Percentiles rank a stretch among this genome's conserved stretches.
These are phyloP conservation scores for Colletotrichum caudatum DNA, from an alignment of 2,329 filamentous ascomycete species.

Conservation along the genomic window DNA sequence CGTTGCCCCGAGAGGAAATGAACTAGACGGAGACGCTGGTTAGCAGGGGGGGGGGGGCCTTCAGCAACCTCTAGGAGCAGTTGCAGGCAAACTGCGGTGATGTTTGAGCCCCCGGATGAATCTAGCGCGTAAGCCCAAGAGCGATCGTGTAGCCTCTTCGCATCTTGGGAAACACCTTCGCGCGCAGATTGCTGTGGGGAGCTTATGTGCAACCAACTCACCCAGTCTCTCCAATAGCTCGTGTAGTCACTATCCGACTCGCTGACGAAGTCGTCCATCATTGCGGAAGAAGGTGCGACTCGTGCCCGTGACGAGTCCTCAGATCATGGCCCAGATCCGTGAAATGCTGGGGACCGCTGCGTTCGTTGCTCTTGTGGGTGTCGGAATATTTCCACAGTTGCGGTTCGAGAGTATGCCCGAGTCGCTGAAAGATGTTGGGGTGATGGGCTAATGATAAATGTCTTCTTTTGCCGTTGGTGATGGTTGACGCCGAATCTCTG, in stretches of 20 bases:
- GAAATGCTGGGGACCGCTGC: not conserved
- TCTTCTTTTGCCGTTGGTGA: conserved; percentile 17
- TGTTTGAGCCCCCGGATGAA: not conserved
- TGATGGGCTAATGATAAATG: conserved; percentile 6
- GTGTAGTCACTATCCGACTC: conserved; percentile 99
- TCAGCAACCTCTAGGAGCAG: not conserved
- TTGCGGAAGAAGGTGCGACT: conserved; percentile 44
- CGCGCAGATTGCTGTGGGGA: not conserved
- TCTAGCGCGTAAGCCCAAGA: not conserved
- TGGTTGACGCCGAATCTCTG: conserved; percentile 26
- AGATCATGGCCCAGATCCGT: conserved; percentile 29
- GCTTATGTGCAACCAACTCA: conserved; percentile 63
- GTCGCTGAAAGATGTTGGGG: conserved; percentile 10
- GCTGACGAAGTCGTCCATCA: conserved; percentile 97
- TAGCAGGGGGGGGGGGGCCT: conserved; percentile 3
- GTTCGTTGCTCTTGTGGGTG: not conserved
- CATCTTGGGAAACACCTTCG: not conserved
- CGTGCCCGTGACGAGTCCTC: conserved; percentile 25
- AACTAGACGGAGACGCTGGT: conserved; percentile 71
- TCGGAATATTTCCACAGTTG: not conserved
- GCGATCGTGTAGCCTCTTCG: not conserved
- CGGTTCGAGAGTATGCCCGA: not conserved
- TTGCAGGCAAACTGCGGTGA: not conserved
- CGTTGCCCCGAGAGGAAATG: conserved; percentile 96
- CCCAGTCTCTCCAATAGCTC: conserved; percentile 99